These are phyloP conservation scores for Volvariella volvacea DNA, from an alignment of 1,284 basidiomycete species.

Conservation along the genomic window DNA sequence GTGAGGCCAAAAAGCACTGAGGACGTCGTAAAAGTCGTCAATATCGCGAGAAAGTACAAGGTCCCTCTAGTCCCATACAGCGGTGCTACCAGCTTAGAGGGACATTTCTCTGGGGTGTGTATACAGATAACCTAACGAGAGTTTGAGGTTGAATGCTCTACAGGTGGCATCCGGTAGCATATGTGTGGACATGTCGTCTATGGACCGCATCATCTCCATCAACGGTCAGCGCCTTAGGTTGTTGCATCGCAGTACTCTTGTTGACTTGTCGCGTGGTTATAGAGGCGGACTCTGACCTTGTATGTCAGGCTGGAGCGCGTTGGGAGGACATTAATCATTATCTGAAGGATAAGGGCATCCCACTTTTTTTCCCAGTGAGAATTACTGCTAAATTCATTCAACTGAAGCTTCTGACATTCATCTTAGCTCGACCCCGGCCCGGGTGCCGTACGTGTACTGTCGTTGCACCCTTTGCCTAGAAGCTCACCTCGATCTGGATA, in stretches of 20 bases:
- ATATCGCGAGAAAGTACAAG: conserved; percentile 56
- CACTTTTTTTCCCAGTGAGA: conserved; percentile 65
- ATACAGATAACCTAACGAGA: conserved; percentile 1
- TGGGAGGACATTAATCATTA: conserved; percentile 87
- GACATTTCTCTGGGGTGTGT: conserved; percentile 59
- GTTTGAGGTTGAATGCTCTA: conserved; percentile 8
- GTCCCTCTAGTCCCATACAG: conserved; percentile 71
- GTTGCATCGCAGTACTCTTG: background rate
- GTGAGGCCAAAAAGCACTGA: conserved; percentile 54
- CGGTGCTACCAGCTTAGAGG: conserved; percentile 74
- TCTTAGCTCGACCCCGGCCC: conserved; percentile 71
- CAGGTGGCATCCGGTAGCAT: conserved; percentile 61
- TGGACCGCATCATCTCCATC: conserved; percentile 81
- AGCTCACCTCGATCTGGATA: conserved; percentile 10
- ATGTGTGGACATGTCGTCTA: conserved; percentile 80
- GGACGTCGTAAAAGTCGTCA: conserved; percentile 65
- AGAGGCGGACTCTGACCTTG: conserved; percentile 77
- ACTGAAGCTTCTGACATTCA: conserved; percentile 2
- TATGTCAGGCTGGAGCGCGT: conserved; percentile 75
- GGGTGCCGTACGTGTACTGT: conserved; percentile 42
- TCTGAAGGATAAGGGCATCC: conserved; percentile 62
- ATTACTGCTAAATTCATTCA: background rate
- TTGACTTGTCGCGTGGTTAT: background rate
- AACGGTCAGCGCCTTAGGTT: conserved; percentile 38
- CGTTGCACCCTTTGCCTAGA: background rate